A percentile compares a stretch with the other conserved stretches of the same genome.
These are phyloP conservation scores for Davidsoniella neocaledoniae DNA, from an alignment of 2,329 filamentous ascomycete genomes.

Conservation along the genomic window DNA sequence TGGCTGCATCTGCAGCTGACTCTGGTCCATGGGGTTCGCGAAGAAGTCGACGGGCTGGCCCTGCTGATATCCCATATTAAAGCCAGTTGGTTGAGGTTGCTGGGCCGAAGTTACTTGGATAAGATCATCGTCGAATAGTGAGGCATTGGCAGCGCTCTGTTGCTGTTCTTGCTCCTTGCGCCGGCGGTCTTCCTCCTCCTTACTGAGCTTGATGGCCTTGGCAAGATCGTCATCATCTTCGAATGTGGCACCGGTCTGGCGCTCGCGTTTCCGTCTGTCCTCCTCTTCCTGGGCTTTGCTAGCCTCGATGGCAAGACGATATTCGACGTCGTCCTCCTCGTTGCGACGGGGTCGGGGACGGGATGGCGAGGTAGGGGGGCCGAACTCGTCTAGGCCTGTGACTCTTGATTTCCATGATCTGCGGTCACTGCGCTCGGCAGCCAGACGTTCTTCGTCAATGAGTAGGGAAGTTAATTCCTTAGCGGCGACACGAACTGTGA, in stretches of 20 bases:
- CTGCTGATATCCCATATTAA: slow-evolving; percentile 96
- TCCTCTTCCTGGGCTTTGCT: slow-evolving; percentile 93
- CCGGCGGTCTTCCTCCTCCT: slow-evolving; percentile 82
- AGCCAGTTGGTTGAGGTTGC: slow-evolving; percentile 68
- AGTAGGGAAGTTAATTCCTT: slow-evolving; percentile 90
- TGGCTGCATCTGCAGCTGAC: slow-evolving; percentile 58
- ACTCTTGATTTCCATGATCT: slow-evolving; percentile 96
- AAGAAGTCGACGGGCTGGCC: slow-evolving; percentile 94
- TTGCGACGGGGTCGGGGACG: slow-evolving; percentile 30
- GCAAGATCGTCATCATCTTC: slow-evolving; percentile 69
- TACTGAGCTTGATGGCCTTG: slow-evolving; percentile 88
- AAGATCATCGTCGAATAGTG: slow-evolving; percentile 74
- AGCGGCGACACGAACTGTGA: slow-evolving; percentile 73
- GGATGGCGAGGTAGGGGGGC: slow-evolving; percentile 25
- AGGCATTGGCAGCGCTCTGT: slow-evolving; percentile 55
- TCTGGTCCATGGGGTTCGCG: slow-evolving; percentile 77
- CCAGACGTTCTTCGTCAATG: slow-evolving; percentile 81
- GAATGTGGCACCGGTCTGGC: slow-evolving; percentile 34
- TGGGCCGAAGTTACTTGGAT: slow-evolving; percentile 30
- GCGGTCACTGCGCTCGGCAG: slow-evolving; percentile 76
- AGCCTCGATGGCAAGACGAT: slow-evolving; percentile 77
- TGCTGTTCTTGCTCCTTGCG: slow-evolving; percentile 58
- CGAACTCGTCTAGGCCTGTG: slow-evolving; percentile 75
- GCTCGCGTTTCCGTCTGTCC: slow-evolving; percentile 57
- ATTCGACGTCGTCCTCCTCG: slow-evolving; percentile 81